phyloP scores from a whole-genome alignment of 352 stramenopile genomes.

The Lagenidium giganteum region DNA sequence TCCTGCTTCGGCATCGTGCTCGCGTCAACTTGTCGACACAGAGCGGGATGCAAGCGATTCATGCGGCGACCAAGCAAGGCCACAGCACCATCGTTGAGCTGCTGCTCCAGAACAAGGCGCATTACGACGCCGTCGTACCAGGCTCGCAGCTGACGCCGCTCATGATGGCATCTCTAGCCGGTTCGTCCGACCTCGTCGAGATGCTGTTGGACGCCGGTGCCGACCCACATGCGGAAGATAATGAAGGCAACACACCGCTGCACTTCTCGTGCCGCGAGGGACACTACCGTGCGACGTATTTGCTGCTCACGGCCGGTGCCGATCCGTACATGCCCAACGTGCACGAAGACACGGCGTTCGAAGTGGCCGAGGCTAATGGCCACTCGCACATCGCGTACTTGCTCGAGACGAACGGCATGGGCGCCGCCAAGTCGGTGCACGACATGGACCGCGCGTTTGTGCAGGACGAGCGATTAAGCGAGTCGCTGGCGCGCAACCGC shows the following conservation, averaged over 20 bases:
- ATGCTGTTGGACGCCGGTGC: constrained; percentile 64
- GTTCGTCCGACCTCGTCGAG: constrained; percentile 60
- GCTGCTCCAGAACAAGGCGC: constrained; percentile 35
- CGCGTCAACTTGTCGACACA: constrained; percentile 27
- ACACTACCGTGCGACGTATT: constrained; percentile 73
- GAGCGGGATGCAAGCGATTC: constrained; percentile 53
- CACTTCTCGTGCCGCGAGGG: constrained; percentile 72
- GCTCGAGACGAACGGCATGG: constrained; percentile 74
- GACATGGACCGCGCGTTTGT: constrained; percentile 60
- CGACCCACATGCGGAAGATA: constrained; percentile 72
- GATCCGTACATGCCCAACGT: constrained; percentile 84
- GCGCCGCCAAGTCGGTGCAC: constrained; percentile 40
- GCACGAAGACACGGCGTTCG: constrained; percentile 72
- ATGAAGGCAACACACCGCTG: constrained; percentile 74
- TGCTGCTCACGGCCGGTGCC: constrained; percentile 75
- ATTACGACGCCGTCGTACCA: constrained; percentile 39
- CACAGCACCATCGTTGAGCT: constrained; percentile 34
- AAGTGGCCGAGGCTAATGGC: constrained; percentile 59
- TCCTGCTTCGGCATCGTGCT: constrained; percentile 61
- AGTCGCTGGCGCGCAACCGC: constrained; percentile 51
- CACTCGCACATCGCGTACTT: constrained; percentile 74
- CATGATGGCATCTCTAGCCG: constrained; percentile 57
- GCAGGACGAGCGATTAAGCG: constrained; percentile 56
- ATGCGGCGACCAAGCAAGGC: constrained; percentile 56
- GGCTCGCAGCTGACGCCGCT: constrained; percentile 54